Conservation (phyloP, 2,329 filamentous ascomycete species). For the Ceratocystis variospora region DNA sequence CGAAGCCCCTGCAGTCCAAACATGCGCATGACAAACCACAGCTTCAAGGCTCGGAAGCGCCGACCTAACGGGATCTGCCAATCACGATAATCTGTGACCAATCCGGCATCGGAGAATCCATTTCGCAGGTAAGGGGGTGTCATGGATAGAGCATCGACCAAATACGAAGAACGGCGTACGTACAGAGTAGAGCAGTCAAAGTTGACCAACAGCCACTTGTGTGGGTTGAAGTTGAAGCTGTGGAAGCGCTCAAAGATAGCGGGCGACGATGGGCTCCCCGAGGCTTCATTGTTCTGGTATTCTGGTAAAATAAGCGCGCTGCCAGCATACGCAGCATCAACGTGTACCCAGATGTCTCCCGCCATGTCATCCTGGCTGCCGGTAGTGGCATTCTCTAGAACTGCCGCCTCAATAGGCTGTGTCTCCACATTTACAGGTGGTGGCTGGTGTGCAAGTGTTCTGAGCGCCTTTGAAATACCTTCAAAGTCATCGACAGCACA, state of each 20-base stretch:
- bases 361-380: constrained; percentile 21
- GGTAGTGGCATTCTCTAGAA: constrained; percentile 18
- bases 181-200: constrained; percentile 77
- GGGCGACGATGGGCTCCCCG: constrained; percentile 31
- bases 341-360: constrained; percentile 69
- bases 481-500: constrained; percentile 75
- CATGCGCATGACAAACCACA: constrained; percentile 83
- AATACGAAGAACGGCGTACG: constrained; percentile 57
- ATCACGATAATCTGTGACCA: constrained; percentile 90
- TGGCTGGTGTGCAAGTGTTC: background rate
- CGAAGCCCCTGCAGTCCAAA: constrained; percentile 69
- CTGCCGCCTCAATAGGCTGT: background rate
- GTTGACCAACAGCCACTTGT: constrained; percentile 93
- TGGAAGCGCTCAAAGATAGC: constrained; percentile 53
- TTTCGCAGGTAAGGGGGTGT: constrained; percentile 73
- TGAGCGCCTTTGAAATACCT: constrained; percentile 44
- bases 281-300: constrained; percentile 52
- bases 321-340: constrained; percentile 88
- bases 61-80: constrained; percentile 93
- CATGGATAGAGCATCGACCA: constrained; percentile 68
- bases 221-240: constrained; percentile 89
- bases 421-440: background rate
- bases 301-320: constrained; percentile 71
- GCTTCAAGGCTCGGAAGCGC: constrained; percentile 76
- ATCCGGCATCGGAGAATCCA: constrained; percentile 60